Conservation (phyloP, 192 early-diverging fungal species). For the Coemansia biformis region DNA sequence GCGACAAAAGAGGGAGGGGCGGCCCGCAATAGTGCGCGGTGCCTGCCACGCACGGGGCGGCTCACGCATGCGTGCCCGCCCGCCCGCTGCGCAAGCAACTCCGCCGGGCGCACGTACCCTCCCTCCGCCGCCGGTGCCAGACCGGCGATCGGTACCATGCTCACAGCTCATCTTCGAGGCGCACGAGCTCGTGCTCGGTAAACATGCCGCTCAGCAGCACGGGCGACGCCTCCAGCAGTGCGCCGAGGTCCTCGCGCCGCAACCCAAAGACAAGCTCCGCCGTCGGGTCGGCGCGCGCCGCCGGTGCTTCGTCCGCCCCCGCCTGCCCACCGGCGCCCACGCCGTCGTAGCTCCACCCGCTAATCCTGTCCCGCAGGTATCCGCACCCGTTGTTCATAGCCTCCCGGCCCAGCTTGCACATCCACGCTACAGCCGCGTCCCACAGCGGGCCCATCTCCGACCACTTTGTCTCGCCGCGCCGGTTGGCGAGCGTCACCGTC, state of each 20-base stretch:
- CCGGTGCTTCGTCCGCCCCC: not conserved
- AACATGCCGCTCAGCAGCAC: constrained; percentile 10
- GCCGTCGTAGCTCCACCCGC: constrained; percentile 14
- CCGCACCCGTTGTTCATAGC: constrained; percentile 4
- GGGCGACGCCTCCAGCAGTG: constrained; percentile 13
- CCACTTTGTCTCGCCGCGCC: constrained; percentile 12
- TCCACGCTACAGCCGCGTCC: constrained; percentile 23
- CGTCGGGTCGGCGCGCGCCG: constrained; percentile 4
- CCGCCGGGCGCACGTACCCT: no score
- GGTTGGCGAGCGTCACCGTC: constrained; percentile 1
- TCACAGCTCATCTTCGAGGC: constrained; percentile 18
- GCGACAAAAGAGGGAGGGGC: no score
- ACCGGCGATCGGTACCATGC: not conserved
- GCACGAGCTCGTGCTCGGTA: not conserved
- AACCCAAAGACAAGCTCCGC: constrained; percentile 24
- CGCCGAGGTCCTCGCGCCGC: constrained; percentile 15
- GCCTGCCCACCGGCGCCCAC: not conserved
- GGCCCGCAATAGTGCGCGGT: no score
- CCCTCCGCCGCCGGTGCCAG: no score
- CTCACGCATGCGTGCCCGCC: no score
- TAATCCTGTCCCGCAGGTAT: constrained; percentile 15
- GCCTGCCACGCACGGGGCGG: no score
- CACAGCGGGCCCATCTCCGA: constrained; percentile 12
- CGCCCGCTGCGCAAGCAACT: no score
- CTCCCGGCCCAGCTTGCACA: constrained; percentile 11